Evolutionary conservation across 768 basidiomycete genomes (phyloP).

Genomic region (Tricholoma sp.): DNA sequence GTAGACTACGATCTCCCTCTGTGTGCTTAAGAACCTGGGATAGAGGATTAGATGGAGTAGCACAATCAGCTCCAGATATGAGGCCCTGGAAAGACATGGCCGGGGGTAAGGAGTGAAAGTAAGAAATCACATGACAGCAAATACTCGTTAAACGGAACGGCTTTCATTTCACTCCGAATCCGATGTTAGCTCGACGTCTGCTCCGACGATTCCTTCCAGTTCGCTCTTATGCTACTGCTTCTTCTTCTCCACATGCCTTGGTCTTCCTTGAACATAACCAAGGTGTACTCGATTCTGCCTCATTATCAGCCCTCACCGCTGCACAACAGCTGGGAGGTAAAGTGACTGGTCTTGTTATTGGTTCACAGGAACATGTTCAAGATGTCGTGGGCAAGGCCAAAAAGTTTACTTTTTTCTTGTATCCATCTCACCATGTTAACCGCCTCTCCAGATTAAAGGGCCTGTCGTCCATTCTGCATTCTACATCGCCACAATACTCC

Average conservation of each 20-base stretch:
- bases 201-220: slow-evolving; percentile 9
- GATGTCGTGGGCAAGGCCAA: slow-evolving; percentile 69
- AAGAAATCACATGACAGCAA: slow-evolving; percentile 1
- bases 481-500: slow-evolving; percentile 64
- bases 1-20: slow-evolving; percentile 82
- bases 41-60: slow-evolving; percentile 77
- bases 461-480: slow-evolving; percentile 61
- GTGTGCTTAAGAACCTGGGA: slow-evolving; percentile 88
- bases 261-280: slow-evolving; percentile 87
- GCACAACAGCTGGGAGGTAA: slow-evolving; percentile 82
- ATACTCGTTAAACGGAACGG: background rate
- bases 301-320: slow-evolving; percentile 88
- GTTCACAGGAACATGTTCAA: slow-evolving; percentile 62
- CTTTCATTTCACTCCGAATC: too few relatives aligned
- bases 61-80: slow-evolving; percentile 89
- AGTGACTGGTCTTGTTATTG: slow-evolving; percentile 75
- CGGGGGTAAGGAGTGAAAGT: background rate
- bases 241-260: slow-evolving; percentile 64
- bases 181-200: background rate
- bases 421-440: background rate
- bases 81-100: slow-evolving; percentile 73
- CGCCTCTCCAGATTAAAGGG: slow-evolving; percentile 58
- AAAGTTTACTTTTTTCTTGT: slow-evolving; percentile 43
- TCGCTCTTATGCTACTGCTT: slow-evolving; percentile 55
- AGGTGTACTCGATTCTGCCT: slow-evolving; percentile 77